phyloP scores from a whole-genome alignment of 768 basidiomycete genomes.

The Mycena epipterygia region DNA sequence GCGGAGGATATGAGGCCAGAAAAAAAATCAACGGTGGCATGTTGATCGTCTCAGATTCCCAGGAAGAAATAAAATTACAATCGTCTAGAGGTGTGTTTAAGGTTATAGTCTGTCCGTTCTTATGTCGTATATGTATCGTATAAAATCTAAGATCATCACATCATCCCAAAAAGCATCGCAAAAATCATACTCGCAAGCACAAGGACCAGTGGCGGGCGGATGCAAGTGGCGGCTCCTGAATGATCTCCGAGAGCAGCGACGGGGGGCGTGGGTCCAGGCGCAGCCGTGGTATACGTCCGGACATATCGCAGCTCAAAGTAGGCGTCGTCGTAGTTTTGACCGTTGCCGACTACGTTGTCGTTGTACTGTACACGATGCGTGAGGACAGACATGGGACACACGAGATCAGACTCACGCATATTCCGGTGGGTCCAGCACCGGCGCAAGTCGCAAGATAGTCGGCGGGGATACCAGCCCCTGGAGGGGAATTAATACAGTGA shows the following conservation, averaged over 20 bases:
- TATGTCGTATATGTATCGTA: conserved; percentile 25
- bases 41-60: background rate
- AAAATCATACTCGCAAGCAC: conserved; percentile 6
- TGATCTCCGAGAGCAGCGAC: conserved; percentile 49
- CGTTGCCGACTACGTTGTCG: conserved; percentile 69
- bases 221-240: conserved; percentile 31
- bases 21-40: no score
- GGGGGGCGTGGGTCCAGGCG: conserved; percentile 34
- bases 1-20: background rate
- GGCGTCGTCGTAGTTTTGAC: conserved; percentile 66
- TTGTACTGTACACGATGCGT: conserved; percentile 54
- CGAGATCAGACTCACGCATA: conserved; percentile 50
- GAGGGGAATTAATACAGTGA: background rate
- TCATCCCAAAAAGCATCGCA: conserved; percentile 7
- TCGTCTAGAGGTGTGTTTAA: background rate
- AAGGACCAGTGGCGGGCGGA: background rate
- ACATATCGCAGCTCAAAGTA: conserved; percentile 75
- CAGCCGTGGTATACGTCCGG: conserved; percentile 33
- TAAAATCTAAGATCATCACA: conserved; percentile 21
- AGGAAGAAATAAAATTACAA: background rate
- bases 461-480: conserved; percentile 60
- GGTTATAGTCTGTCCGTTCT: conserved; percentile 8
- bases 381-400: conserved; percentile 19
- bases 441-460: conserved; percentile 51
- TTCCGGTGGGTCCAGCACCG: conserved; percentile 45